Percentiles rank a stretch among this genome's conserved stretches.
Conservation (phyloP, 495 filamentous ascomycete genomes). For the Cenococcum geophilum region DNA sequence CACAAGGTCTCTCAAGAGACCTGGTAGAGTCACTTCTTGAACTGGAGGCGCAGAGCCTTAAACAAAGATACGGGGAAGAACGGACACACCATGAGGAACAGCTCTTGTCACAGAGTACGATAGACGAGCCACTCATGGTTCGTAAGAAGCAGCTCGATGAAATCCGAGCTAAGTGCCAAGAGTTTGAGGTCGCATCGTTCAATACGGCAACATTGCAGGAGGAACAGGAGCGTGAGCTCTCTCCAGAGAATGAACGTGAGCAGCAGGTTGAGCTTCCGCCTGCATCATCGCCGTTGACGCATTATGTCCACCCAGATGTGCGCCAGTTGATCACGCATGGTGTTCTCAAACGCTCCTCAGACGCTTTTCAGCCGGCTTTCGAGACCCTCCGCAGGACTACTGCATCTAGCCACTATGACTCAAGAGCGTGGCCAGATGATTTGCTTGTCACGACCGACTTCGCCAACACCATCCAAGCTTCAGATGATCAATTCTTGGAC, state of each 20-base stretch:
- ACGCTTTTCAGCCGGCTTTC: slow-evolving; percentile 48
- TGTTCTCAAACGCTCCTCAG: slow-evolving; percentile 15
- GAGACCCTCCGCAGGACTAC: slow-evolving; percentile 40
- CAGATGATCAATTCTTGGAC: slow-evolving; percentile 35
- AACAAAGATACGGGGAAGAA: slow-evolving; percentile 41
- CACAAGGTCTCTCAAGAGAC: slow-evolving; percentile 8
- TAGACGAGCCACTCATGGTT: slow-evolving; percentile 5
- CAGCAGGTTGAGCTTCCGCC: slow-evolving; percentile 48
- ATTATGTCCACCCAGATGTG: slow-evolving; percentile 46
- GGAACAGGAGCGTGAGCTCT: slow-evolving; percentile 65
- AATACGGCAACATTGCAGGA: slow-evolving; percentile 49
- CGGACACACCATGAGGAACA: no score
- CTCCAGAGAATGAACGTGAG: slow-evolving; percentile 57
- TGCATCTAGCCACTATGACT: slow-evolving; percentile 34
- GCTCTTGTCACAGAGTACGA: no score
- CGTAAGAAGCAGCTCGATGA: slow-evolving; percentile 24
- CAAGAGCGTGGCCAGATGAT: slow-evolving; percentile 38
- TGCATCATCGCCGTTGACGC: slow-evolving; percentile 34
- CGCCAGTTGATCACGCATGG: slow-evolving; percentile 38
- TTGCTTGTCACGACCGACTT: slow-evolving; percentile 56
- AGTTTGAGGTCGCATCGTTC: slow-evolving; percentile 41
- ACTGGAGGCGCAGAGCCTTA: slow-evolving; percentile 43
- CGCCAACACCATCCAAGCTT: slow-evolving; percentile 41
- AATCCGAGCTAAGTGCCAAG: slow-evolving; percentile 41
- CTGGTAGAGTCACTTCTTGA: slow-evolving; percentile 46